Percentiles rank a stretch among this genome's conserved stretches.
These are phyloP conservation scores for Monilinia fructicola DNA, from an alignment of 2,329 filamentous ascomycete species.

Conservation along the genomic window DNA sequence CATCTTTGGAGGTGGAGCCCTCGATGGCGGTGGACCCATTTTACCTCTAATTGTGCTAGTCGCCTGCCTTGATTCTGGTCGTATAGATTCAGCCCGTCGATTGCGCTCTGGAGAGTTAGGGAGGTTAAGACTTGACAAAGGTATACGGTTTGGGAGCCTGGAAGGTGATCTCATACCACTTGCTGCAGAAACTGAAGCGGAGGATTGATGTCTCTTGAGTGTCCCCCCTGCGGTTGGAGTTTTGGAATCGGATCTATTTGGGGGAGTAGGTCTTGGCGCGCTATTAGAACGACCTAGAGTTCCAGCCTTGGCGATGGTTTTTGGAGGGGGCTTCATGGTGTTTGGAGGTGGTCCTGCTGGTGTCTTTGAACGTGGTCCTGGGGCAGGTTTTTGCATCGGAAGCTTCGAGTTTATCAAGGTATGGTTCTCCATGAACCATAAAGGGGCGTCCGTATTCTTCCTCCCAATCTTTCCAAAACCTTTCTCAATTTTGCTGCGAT, in stretches of 20 bases:
- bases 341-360: conserved; percentile 61
- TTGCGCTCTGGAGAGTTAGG: conserved; percentile 78
- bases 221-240: conserved; percentile 52
- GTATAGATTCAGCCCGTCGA: conserved; percentile 30
- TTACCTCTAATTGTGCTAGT: conserved; percentile 43
- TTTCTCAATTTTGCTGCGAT: conserved; percentile 80
- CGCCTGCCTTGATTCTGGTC: conserved; percentile 35
- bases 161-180: conserved; percentile 54
- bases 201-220: conserved; percentile 37
- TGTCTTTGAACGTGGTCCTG: conserved; percentile 71
- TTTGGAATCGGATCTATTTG: conserved; percentile 45
- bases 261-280: conserved; percentile 33
- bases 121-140: conserved; percentile 66
- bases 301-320: conserved; percentile 31
- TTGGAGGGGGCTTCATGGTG: conserved; percentile 36
- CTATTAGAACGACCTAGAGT: conserved; percentile 37
- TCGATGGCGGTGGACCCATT: conserved; percentile 54
- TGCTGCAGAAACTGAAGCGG: conserved; percentile 23
- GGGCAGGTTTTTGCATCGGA: conserved; percentile 57
- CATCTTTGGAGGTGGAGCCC: conserved; percentile 88
- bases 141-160: conserved; percentile 68
- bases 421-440: conserved; percentile 86
- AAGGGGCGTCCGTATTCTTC: conserved; percentile 93
- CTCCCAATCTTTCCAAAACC: conserved; percentile 80
- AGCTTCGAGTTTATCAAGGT: conserved; percentile 78